Conservation (phyloP, 2,329 filamentous ascomycete species). For the Trichoderma atrobrunneum region DNA sequence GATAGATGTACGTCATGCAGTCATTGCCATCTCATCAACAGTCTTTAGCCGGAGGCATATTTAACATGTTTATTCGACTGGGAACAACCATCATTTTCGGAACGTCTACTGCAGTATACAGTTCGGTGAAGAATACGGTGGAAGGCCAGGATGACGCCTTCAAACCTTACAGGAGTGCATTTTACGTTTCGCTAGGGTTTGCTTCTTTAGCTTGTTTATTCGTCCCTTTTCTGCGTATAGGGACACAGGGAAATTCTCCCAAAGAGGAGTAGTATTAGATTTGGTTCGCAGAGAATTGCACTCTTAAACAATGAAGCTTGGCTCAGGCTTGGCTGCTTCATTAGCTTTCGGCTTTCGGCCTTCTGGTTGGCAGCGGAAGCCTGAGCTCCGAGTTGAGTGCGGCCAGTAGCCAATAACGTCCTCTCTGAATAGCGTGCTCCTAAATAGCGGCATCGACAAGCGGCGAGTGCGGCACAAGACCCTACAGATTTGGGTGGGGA, state of each 20-base stretch:
- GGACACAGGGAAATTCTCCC: neutral
- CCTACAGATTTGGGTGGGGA: neutral
- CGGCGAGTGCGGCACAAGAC: conserved; percentile 3
- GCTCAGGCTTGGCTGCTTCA: neutral
- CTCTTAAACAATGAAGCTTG: neutral
- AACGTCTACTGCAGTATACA: neutral
- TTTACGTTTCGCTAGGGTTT: conserved; percentile 4
- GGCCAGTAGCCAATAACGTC: neutral
- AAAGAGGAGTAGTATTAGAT: neutral
- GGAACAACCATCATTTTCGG: neutral
- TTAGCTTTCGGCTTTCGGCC: neutral
- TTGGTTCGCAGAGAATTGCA: neutral
- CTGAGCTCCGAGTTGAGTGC: no score
- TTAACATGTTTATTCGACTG: neutral
- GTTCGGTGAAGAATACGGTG: neutral
- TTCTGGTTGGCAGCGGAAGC: neutral
- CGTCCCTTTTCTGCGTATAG: neutral
- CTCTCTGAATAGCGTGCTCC: neutral
- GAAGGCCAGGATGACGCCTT: neutral
- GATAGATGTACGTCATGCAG: conserved; percentile 7
- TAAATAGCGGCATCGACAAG: neutral
- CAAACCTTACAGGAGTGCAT: neutral
- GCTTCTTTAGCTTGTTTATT: neutral
- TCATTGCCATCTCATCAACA: neutral
- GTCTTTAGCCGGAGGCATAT: neutral